Percentiles rank a stretch among this genome's conserved stretches.
Evolutionary conservation across 768 basidiomycete genomes (phyloP).

Genomic region (Punctularia strigosozonata): DNA sequence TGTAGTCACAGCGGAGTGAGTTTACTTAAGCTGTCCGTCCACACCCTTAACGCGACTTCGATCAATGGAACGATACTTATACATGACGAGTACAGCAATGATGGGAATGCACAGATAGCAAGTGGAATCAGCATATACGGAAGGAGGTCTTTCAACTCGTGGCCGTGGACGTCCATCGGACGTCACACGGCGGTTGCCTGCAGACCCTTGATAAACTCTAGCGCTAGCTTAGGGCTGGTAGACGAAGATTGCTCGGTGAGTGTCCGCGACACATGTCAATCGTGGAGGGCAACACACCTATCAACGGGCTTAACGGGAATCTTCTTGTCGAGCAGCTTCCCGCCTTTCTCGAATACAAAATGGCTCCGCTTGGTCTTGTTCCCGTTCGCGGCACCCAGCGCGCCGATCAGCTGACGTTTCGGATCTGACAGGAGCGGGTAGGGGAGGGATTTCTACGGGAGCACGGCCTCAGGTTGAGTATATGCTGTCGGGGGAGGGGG

Average conservation of each 20-base stretch:
- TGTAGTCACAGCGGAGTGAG: too few species aligned
- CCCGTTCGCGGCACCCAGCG: slow-evolving; percentile 69
- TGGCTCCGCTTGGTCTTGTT: slow-evolving; percentile 86
- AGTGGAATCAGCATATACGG: too few species aligned
- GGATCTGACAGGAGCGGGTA: slow-evolving; percentile 86
- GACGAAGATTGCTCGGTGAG: slow-evolving; percentile 1
- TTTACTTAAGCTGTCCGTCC: too few species aligned
- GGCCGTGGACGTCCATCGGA: too few species aligned
- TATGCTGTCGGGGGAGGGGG: not conserved
- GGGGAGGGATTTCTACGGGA: slow-evolving; percentile 64
- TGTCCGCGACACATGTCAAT: not conserved
- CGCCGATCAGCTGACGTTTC: slow-evolving; percentile 66
- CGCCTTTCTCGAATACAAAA: slow-evolving; percentile 88
- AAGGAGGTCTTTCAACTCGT: too few species aligned
- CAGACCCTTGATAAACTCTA: slow-evolving; percentile 55
- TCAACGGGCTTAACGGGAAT: slow-evolving; percentile 81
- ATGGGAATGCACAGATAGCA: too few species aligned
- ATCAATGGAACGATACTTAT: too few species aligned
- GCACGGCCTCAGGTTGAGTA: too few species aligned
- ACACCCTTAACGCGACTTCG: too few species aligned
- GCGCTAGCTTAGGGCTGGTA: slow-evolving; percentile 45
- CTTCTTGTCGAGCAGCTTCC: slow-evolving; percentile 76
- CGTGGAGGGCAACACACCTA: slow-evolving; percentile 35
- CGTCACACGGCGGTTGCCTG: too few species aligned
- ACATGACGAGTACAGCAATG: too few species aligned